Conservation (phyloP, 805 yeast species). For the Starmera pachycereana region DNA sequence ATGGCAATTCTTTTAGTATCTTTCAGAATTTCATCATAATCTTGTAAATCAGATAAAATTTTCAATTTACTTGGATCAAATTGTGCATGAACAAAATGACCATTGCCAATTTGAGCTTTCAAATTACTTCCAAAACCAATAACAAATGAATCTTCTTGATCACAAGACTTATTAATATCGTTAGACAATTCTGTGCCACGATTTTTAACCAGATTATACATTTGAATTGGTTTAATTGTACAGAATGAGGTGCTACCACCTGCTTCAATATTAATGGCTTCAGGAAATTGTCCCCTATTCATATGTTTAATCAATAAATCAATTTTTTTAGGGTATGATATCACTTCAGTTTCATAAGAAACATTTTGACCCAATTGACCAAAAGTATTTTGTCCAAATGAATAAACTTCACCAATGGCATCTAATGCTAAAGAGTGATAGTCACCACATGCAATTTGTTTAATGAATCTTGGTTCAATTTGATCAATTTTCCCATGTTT, state of each 20-base stretch:
- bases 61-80: slow-evolving; percentile 50
- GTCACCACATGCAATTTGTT: slow-evolving; percentile 61
- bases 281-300: slow-evolving; percentile 32
- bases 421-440: slow-evolving; percentile 68
- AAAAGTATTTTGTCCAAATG: slow-evolving; percentile 75
- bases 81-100: slow-evolving; percentile 65
- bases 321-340: slow-evolving; percentile 59
- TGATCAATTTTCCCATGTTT: slow-evolving; percentile 11
- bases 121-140: slow-evolving; percentile 78
- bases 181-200: slow-evolving; percentile 9
- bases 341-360: slow-evolving; percentile 50
- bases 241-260: slow-evolving; percentile 59
- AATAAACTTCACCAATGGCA: slow-evolving; percentile 55
- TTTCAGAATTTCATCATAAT: slow-evolving; percentile 39
- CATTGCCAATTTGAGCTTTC: slow-evolving; percentile 79
- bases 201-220: slow-evolving; percentile 19
- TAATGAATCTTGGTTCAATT: slow-evolving; percentile 33
- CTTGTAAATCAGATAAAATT: slow-evolving; percentile 30
- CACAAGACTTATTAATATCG: slow-evolving; percentile 14
- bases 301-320: slow-evolving; percentile 31
- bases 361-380: slow-evolving; percentile 82
- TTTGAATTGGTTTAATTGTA: slow-evolving; percentile 23
- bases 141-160: slow-evolving; percentile 23
- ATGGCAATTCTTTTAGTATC: slow-evolving; percentile 36
- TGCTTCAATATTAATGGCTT: slow-evolving; percentile 49